These are phyloP conservation scores for Aspergillus texensis DNA, from an alignment of 2,329 filamentous ascomycete genomes.

Conservation along the genomic window DNA sequence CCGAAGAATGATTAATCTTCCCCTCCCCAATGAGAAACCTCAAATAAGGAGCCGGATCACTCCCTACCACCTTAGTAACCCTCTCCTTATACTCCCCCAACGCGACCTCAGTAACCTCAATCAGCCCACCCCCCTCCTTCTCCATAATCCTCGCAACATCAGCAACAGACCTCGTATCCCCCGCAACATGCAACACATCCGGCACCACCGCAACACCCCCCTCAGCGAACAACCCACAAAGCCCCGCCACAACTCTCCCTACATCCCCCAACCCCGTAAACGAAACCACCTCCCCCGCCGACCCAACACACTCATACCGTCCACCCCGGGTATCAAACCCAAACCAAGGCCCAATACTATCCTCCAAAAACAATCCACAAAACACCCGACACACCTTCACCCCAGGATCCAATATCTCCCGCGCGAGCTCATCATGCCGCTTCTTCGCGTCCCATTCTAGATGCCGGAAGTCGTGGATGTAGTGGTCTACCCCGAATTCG, in stretches of 20 bases:
- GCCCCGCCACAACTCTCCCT: constrained; percentile 31
- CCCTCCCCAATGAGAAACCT: constrained; percentile 40
- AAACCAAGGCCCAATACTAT: constrained; percentile 39
- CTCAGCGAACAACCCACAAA: constrained; percentile 21
- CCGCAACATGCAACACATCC: constrained; percentile 28
- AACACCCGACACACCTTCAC: constrained; percentile 35
- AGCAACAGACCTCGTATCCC: constrained; percentile 27
- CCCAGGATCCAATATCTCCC: constrained; percentile 12
- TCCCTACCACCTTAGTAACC: constrained; percentile 21
- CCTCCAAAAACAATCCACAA: constrained; percentile 37
- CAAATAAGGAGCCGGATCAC: constrained; percentile 31
- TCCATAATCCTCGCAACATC: constrained; percentile 32
- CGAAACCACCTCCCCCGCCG: constrained; percentile 25
- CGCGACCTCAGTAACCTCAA: constrained; percentile 27
- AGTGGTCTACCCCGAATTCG: constrained; percentile 44
- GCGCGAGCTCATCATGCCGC: constrained; percentile 26
- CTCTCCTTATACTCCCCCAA: constrained; percentile 29
- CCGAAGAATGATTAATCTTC: constrained; percentile 26
- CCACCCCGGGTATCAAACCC: constrained; percentile 32
- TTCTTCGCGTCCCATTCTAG: constrained; percentile 40
- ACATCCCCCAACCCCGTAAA: constrained; percentile 38
- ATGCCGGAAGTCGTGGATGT: constrained; percentile 39
- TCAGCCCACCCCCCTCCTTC: constrained; percentile 23
- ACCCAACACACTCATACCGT: constrained; percentile 35
- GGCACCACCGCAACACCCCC: constrained; percentile 25